These are phyloP conservation scores for Phialophora macrospora DNA, from an alignment of 2,329 filamentous ascomycete species.

Conservation along the genomic window DNA sequence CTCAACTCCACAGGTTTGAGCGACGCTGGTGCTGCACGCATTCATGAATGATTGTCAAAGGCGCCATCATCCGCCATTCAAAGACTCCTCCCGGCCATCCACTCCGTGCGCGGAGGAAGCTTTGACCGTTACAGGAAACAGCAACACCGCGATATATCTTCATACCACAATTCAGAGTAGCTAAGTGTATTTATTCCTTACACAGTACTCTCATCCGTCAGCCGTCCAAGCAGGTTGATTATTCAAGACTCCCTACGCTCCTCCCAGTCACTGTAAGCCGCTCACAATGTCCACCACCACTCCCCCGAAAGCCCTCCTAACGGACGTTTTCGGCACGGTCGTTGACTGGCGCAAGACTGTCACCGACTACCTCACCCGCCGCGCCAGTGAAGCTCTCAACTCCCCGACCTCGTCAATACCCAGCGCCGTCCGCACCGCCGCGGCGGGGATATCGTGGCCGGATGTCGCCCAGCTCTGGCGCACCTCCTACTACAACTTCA, in stretches of 20 bases:
- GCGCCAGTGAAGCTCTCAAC: slow-evolving; percentile 57
- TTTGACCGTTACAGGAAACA: not conserved
- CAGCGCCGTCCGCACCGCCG: slow-evolving; percentile 52
- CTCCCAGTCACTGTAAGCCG: not conserved
- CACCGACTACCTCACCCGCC: slow-evolving; percentile 60
- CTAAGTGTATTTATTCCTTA: slow-evolving; percentile 2
- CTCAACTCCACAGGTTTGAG: not conserved
- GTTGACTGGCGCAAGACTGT: slow-evolving; percentile 78
- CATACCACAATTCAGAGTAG: not conserved
- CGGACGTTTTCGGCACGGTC: slow-evolving; percentile 79
- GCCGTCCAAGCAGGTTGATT: too few relatives aligned
- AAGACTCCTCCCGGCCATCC: not conserved
- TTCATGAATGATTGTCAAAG: not conserved
- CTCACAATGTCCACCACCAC: slow-evolving; percentile 36
- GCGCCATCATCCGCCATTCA: slow-evolving; percentile 1
- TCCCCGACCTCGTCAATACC: slow-evolving; percentile 53
- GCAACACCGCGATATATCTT: not conserved
- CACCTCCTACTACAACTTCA: slow-evolving; percentile 66
- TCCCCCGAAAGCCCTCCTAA: slow-evolving; percentile 65
- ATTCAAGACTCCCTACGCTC: not conserved
- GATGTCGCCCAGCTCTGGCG: slow-evolving; percentile 74
- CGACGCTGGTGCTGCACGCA: too few relatives aligned
- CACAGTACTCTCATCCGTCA: not conserved
- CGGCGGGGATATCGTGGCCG: slow-evolving; percentile 65
- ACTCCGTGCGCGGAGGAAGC: not conserved